phyloP scores from a whole-genome alignment of 805 yeast species.

The Yamadazyma akitaensis region DNA sequence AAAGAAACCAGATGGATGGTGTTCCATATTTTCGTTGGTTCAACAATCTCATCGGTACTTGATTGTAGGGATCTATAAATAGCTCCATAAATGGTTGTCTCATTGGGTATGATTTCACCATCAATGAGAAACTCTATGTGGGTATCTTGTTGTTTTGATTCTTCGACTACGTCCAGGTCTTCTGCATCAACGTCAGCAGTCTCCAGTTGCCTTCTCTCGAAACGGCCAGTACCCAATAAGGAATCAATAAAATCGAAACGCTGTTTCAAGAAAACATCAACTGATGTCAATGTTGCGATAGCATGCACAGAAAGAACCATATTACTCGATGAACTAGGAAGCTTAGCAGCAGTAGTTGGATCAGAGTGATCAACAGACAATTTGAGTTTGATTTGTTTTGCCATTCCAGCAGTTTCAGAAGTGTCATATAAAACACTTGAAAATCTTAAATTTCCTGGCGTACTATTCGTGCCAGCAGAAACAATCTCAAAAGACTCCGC shows the following conservation, averaged over 20 bases:
- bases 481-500: constrained; percentile 69
- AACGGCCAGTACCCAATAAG: constrained; percentile 8
- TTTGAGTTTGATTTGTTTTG: constrained; percentile 64
- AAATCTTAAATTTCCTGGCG: constrained; percentile 6
- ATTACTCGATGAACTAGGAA: constrained; percentile 24
- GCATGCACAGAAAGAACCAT: constrained; percentile 54
- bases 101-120: constrained; percentile 57
- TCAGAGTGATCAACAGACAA: constrained; percentile 28
- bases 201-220: constrained; percentile 6
- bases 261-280: constrained; percentile 45
- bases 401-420: constrained; percentile 56
- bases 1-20: constrained; percentile 37
- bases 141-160: background rate
- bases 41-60: constrained; percentile 36
- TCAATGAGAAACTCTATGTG: constrained; percentile 55
- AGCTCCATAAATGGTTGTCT: constrained; percentile 76
- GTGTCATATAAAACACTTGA: constrained; percentile 14
- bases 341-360: constrained; percentile 7
- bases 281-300: constrained; percentile 55
- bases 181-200: constrained; percentile 1
- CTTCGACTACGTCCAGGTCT: constrained; percentile 3
- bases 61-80: constrained; percentile 50
- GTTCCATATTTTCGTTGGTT: constrained; percentile 55
- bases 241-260: constrained; percentile 33
- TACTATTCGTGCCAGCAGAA: constrained; percentile 18